Conservation (phyloP, 139 green algal genomes). For the Volvox africanus region DNA sequence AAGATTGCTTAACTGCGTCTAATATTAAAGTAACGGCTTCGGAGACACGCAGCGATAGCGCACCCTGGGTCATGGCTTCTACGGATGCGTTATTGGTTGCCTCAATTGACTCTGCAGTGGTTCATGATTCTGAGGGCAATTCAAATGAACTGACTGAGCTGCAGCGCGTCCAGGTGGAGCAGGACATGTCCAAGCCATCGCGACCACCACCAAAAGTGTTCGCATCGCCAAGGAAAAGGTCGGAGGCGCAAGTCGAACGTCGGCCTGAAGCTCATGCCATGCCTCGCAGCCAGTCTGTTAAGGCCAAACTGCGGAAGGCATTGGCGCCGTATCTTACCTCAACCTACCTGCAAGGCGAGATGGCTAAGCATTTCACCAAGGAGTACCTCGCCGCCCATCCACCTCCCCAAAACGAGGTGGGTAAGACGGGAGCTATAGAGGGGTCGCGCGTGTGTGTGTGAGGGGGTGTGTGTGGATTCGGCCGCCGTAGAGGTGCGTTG, state of each 20-base stretch:
- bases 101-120: not conserved
- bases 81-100: no score
- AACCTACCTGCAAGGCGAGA: not conserved
- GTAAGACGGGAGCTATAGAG: not conserved
- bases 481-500: no score
- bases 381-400: constrained; percentile 35
- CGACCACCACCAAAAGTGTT: constrained; percentile 3
- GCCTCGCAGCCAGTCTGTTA: not conserved
- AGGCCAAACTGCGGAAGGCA: constrained; percentile 12
- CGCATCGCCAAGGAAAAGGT: not conserved
- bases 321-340: not conserved
- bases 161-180: not conserved
- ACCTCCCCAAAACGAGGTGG: constrained; percentile 9
- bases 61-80: no score
- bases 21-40: not conserved
- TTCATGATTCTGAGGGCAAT: not conserved
- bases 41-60: no score
- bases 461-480: no score
- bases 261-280: not conserved
- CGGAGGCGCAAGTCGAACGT: not conserved
- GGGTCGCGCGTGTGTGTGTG: no score
- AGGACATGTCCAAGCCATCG: constrained; percentile 18
- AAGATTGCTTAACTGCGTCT: not conserved
- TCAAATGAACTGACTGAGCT: not conserved
- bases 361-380: constrained; percentile 1